Conservation (phyloP, 225 moss, liverwort and hornwort genomes). For the Climacium dendroides region DNA sequence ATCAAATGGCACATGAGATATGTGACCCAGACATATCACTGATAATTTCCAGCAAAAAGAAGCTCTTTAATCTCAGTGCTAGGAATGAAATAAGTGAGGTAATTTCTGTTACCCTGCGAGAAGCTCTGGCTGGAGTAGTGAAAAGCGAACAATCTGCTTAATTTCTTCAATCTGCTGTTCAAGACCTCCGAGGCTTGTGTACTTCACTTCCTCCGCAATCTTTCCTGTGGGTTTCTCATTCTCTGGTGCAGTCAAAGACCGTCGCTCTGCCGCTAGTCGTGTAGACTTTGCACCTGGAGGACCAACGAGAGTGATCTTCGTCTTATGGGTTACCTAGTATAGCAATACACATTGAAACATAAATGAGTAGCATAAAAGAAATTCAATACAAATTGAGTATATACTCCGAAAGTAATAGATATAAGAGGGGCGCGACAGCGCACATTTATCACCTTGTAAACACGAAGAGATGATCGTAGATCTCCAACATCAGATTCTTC, state of each 20-base stretch:
- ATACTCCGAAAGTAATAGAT: not conserved
- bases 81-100: not conserved
- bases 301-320: conserved; percentile 51
- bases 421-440: not conserved
- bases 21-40: not conserved
- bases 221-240: conserved; percentile 9
- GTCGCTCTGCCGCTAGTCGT: not conserved
- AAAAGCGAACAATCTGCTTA: conserved; percentile 72
- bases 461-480: not conserved
- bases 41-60: not conserved
- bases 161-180: conserved; percentile 66
- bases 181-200: conserved; percentile 72
- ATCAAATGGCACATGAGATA: not conserved
- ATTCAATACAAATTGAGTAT: not conserved
- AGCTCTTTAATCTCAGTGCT: not conserved
- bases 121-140: conserved; percentile 63
- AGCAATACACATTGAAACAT: conserved; percentile 4
- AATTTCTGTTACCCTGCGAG: conserved; percentile 37
- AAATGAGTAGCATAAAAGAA: not conserved
- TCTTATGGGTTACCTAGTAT: conserved; percentile 44
- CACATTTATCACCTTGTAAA: conserved; percentile 19
- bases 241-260: not conserved
- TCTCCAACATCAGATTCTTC: not conserved
- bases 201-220: conserved; percentile 41
- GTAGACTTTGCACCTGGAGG: conserved; percentile 16